Evolutionary conservation across 208 protist genomes (phyloP).

Genomic region (Acanthamoeba lenticulata): DNA sequence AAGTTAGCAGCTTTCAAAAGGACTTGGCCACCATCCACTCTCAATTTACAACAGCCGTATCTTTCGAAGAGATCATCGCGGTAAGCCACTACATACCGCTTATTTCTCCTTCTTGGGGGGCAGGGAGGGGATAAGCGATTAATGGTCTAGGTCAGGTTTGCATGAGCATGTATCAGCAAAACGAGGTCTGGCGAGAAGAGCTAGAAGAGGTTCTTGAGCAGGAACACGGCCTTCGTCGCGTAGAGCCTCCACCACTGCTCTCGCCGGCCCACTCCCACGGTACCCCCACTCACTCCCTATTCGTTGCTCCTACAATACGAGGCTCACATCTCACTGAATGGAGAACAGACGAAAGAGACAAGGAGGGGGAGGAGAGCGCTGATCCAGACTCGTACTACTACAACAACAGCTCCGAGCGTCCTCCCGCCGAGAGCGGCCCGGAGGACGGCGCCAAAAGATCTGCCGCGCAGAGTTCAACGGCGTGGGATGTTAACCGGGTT

Average conservation of each 20-base stretch:
- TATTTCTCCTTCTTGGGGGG: background rate
- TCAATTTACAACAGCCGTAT: background rate
- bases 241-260: background rate
- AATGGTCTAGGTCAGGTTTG: background rate
- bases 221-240: background rate
- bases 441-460: background rate
- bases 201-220: conserved; percentile 5
- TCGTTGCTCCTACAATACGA: background rate
- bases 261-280: background rate
- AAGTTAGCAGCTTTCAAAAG: background rate
- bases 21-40: background rate
- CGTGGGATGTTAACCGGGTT: background rate
- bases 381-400: background rate
- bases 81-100: too few relatives aligned
- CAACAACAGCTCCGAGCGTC: background rate
- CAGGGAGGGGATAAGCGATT: background rate
- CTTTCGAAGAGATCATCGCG: background rate
- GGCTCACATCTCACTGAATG: background rate
- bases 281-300: background rate
- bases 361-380: background rate
- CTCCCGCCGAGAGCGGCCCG: background rate
- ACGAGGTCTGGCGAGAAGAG: conserved; percentile 8
- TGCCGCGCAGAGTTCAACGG: background rate
- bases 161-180: background rate
- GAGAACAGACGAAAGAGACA: background rate